phyloP scores from a whole-genome alignment of 768 basidiomycete genomes.

The Dentipellis sp. region DNA sequence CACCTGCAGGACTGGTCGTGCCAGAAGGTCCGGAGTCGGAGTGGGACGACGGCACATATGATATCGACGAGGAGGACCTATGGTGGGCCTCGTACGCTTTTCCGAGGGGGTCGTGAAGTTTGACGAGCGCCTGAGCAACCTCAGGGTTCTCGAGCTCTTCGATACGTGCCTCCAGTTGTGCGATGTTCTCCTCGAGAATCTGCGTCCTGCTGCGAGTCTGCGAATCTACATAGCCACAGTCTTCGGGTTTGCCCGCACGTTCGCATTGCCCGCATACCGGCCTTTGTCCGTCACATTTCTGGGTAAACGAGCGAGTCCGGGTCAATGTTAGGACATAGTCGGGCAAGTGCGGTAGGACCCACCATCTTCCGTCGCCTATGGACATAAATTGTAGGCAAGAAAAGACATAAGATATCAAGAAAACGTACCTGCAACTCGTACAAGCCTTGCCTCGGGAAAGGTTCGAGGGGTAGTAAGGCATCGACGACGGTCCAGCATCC shows the following conservation, averaged over 20 bases:
- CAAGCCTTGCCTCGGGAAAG: slow-evolving; percentile 16
- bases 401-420: not conserved
- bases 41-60: not conserved
- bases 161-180: slow-evolving; percentile 44
- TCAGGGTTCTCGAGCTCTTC: slow-evolving; percentile 15
- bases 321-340: not conserved
- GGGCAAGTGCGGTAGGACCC: not conserved
- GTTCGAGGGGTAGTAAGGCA: slow-evolving; percentile 1
- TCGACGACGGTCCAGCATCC: not conserved
- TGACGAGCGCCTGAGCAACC: slow-evolving; percentile 3
- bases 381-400: not conserved
- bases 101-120: slow-evolving; percentile 14
- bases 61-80: not conserved
- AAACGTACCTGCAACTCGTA: slow-evolving; percentile 13
- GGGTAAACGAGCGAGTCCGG: not conserved
- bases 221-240: slow-evolving; percentile 64
- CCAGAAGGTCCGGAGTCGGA: slow-evolving; percentile 5
- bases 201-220: slow-evolving; percentile 49
- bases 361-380: slow-evolving; percentile 14
- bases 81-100: slow-evolving; percentile 1
- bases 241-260: slow-evolving; percentile 46
- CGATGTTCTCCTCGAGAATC: slow-evolving; percentile 48
- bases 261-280: slow-evolving; percentile 59
- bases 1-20: slow-evolving; percentile 6
- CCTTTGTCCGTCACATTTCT: slow-evolving; percentile 60